phyloP scores from a whole-genome alignment of 2,329 filamentous ascomycete genomes.

The Cladosporium sp. region DNA sequence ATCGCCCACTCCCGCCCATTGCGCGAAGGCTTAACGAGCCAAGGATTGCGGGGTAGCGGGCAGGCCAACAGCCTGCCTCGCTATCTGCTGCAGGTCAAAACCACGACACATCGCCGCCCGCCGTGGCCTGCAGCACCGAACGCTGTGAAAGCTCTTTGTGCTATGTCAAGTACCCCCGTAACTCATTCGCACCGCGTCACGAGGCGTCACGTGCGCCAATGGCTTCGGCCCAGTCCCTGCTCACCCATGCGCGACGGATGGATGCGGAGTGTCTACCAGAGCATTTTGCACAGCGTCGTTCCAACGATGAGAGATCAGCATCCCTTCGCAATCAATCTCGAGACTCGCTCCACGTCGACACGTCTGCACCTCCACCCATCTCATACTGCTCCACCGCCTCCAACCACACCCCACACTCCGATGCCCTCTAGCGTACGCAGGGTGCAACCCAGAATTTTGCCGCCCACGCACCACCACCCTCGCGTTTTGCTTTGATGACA shows the following conservation, averaged over 20 bases:
- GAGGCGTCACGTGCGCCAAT: slow-evolving; percentile 17
- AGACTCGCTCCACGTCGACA: slow-evolving; percentile 3
- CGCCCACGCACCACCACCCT: slow-evolving; percentile 7
- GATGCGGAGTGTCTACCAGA: slow-evolving; percentile 7
- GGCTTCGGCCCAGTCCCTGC: not conserved
- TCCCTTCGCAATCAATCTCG: not conserved
- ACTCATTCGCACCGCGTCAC: not conserved
- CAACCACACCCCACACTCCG: slow-evolving; percentile 12
- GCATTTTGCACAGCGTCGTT: not conserved
- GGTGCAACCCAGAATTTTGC: slow-evolving; percentile 13
- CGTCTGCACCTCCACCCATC: slow-evolving; percentile 5
- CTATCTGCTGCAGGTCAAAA: slow-evolving; percentile 11
- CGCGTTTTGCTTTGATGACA: slow-evolving; percentile 11
- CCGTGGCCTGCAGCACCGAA: not conserved
- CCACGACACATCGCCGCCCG: slow-evolving; percentile 6
- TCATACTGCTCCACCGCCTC: not conserved
- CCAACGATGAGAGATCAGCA: not conserved
- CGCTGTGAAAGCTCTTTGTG: not conserved
- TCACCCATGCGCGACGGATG: slow-evolving; percentile 11
- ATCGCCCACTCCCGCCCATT: slow-evolving; percentile 9
- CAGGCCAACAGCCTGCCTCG: not conserved
- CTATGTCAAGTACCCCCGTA: not conserved
- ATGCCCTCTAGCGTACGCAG: slow-evolving; percentile 10
- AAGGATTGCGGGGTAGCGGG: slow-evolving; percentile 17
- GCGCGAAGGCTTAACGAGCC: slow-evolving; percentile 2